Evolutionary conservation across 164 flowering plant genomes (phyloP), one percentile per base, ranked within the genome.

Genomic region (Umbilicus rupestris): DNA sequence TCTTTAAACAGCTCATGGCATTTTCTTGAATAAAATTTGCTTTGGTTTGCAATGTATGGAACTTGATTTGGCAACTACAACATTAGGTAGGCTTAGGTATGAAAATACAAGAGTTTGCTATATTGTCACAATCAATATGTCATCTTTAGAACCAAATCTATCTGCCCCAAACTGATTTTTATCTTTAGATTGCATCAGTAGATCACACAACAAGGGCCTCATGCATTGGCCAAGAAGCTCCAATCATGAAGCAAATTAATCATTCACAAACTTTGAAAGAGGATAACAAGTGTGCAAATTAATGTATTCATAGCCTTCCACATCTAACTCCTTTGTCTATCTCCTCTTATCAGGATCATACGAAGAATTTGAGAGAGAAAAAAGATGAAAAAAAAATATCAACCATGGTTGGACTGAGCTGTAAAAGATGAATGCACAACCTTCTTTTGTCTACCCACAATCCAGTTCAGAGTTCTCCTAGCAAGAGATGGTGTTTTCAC

Each of bases 401-500:
- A 82, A 35, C 75, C 70, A 72, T 70, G 72, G 70, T 72, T 72
- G 14, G 78, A 73, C 24, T 80, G 60, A 44, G 79, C n/a, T 47
- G 55, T n/a, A 22, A n/a, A 75, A 26, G 92, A 80, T 45, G 90
- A 85, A 45, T 87, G 87, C 69, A 77, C 86, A 73, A 89, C 82
- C 77, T 83, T 89, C 73, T 79, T 87, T 70, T 85, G 92, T 71
- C 80, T 84, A 60, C 92, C 92, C 35, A 78, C 81, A n/a, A 85
- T 80, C 92, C 90, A 85, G 63, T 74, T 75, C 72, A 87, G 67
- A 65, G 87, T 85, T 68, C 81, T 84, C 75, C 80, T 83, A 3
- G 87, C 81, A 73, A 85, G 82, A 12, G 90, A 84, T 16, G 87
- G 83, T 22, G 80, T 63, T 66, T 72, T 76, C 20, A 80, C 67